A percentile compares a stretch with the other conserved stretches of the same genome.
These are phyloP conservation scores for Tuber indicum DNA, from an alignment of 495 filamentous ascomycete genomes.

Conservation along the genomic window DNA sequence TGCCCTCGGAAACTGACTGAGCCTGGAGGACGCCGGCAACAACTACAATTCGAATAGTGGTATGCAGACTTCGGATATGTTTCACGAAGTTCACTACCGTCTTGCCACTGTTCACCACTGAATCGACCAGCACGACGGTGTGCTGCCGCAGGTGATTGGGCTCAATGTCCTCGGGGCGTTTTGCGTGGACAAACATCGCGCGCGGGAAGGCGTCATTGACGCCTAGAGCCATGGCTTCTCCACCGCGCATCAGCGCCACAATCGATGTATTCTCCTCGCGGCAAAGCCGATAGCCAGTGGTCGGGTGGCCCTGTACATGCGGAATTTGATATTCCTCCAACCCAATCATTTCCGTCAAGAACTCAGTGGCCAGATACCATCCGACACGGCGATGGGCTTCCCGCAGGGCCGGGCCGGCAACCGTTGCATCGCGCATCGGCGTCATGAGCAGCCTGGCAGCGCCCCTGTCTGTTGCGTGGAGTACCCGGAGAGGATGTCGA, in stretches of 20 bases:
- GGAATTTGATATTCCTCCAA: constrained; percentile 50
- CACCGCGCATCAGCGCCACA: constrained; percentile 60
- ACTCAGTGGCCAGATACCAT: constrained; percentile 49
- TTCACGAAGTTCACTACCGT: constrained; percentile 51
- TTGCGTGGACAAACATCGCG: constrained; percentile 56
- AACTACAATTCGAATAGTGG: constrained; percentile 50
- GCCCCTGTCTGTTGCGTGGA: constrained; percentile 47
- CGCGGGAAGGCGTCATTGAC: constrained; percentile 53
- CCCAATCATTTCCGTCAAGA: constrained; percentile 50
- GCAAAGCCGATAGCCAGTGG: constrained; percentile 50
- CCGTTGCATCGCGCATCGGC: constrained; percentile 50
- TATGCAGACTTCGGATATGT: constrained; percentile 48
- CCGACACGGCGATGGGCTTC: constrained; percentile 52
- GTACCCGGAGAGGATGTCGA: constrained; percentile 35
- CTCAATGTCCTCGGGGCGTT: constrained; percentile 47
- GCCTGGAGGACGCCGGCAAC: constrained; percentile 55
- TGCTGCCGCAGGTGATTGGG: constrained; percentile 45
- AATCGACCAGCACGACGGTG: constrained; percentile 56
- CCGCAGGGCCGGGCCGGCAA: constrained; percentile 45
- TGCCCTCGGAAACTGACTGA: constrained; percentile 41
- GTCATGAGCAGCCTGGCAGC: constrained; percentile 55
- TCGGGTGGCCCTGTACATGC: constrained; percentile 52
- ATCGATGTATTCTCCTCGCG: constrained; percentile 53
- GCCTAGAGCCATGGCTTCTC: constrained; percentile 61
- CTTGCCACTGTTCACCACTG: constrained; percentile 56